These are phyloP conservation scores for Rutstroemia sp. DNA, from an alignment of 2,329 filamentous ascomycete species.

Conservation along the genomic window DNA sequence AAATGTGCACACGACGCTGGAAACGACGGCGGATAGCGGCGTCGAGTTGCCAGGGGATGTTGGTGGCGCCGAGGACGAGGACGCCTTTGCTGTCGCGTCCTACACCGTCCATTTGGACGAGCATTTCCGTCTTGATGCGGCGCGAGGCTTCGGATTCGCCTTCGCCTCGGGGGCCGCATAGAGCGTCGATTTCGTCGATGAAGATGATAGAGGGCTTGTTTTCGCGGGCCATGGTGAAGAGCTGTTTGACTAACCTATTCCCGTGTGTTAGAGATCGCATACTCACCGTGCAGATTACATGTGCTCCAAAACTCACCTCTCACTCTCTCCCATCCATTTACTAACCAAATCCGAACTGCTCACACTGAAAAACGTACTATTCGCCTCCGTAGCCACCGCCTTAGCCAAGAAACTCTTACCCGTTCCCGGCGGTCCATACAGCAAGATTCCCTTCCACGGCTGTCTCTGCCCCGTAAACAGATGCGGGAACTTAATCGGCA, in stretches of 20 bases:
- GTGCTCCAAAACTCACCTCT: constrained; percentile 54
- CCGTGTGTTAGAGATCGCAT: constrained; percentile 5
- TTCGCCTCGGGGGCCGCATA: constrained; percentile 87
- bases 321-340: constrained; percentile 99
- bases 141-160: constrained; percentile 96
- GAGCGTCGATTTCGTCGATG: constrained; percentile 94
- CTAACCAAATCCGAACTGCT: constrained; percentile 95
- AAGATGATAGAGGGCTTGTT: constrained; percentile 98
- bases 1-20: constrained; percentile 93
- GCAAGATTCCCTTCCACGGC: constrained; percentile 95
- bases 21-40: constrained; percentile 93
- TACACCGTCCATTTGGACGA: constrained; percentile 99
- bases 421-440: constrained; percentile 93
- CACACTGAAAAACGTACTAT: constrained; percentile 98
- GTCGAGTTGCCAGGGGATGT: constrained; percentile 98
- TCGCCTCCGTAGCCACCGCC: constrained; percentile 94
- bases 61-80: constrained; percentile 89
- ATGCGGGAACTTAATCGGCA: constrained; percentile 97
- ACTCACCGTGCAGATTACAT: background rate
- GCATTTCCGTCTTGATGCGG: constrained; percentile 95
- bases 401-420: constrained; percentile 98
- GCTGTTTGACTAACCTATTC: constrained; percentile 70
- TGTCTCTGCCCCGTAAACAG: constrained; percentile 93
- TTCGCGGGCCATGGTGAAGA: constrained; percentile 96
- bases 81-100: constrained; percentile 93